These are phyloP conservation scores for Aspergillus amoenus DNA, from an alignment of 2,329 filamentous ascomycete genomes.

Conservation along the genomic window DNA sequence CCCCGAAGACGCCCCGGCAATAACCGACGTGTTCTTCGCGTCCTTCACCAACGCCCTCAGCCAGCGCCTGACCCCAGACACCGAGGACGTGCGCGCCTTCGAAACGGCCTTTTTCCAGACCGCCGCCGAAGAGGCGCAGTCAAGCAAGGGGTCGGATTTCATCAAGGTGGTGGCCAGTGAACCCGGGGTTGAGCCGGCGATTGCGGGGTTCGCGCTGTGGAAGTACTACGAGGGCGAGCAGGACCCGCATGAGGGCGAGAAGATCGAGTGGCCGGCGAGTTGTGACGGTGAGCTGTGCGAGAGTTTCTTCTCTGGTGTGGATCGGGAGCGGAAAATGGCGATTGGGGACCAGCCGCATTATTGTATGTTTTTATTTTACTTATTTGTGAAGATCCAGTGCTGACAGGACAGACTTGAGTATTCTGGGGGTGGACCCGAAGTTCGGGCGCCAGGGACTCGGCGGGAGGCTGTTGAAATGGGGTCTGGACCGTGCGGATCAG, in stretches of 20 bases:
- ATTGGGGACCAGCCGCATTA: slow-evolving; percentile 10
- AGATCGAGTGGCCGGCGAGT: slow-evolving; percentile 5
- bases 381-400: background rate
- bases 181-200: background rate
- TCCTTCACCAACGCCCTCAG: slow-evolving; percentile 5
- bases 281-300: slow-evolving; percentile 10
- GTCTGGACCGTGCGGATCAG: slow-evolving; percentile 9
- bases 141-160: background rate
- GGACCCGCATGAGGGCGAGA: background rate
- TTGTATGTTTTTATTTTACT: background rate
- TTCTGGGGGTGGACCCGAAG: slow-evolving; percentile 11
- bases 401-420: slow-evolving; percentile 4
- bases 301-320: background rate
- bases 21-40: background rate
- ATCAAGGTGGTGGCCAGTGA: slow-evolving; percentile 4
- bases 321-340: background rate
- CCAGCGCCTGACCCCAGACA: slow-evolving; percentile 8
- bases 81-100: slow-evolving; percentile 7
- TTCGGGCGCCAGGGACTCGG: slow-evolving; percentile 11
- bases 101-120: background rate
- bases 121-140: background rate
- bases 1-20: background rate
- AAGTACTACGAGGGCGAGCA: background rate
- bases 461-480: slow-evolving; percentile 9
- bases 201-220: slow-evolving; percentile 14